A percentile compares a stretch with the other conserved stretches of the same genome.
Evolutionary conservation across 345 rosid species (phyloP).

Genomic region (Bruguiera parviflora): DNA sequence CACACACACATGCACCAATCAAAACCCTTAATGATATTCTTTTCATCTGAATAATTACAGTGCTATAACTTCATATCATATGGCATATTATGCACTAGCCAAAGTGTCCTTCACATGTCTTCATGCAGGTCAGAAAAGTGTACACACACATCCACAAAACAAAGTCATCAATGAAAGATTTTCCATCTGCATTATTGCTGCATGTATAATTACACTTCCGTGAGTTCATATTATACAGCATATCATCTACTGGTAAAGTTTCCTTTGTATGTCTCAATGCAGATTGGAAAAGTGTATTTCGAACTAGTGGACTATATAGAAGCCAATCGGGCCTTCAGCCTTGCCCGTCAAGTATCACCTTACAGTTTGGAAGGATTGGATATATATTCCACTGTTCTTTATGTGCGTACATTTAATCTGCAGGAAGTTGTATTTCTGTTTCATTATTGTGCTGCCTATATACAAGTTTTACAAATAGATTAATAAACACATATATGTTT

Average conservation of each 20-base stretch:
- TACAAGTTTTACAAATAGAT: too few relatives aligned
- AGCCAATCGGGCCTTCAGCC: constrained; percentile 82
- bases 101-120: too few relatives aligned
- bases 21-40: too few relatives aligned
- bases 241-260: background rate
- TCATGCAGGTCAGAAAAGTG: too few relatives aligned
- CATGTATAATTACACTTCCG: background rate
- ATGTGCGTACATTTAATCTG: constrained; percentile 49
- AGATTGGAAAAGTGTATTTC: constrained; percentile 92
- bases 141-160: too few relatives aligned
- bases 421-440: constrained; percentile 1
- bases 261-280: constrained; percentile 18
- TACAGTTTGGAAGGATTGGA: constrained; percentile 97
- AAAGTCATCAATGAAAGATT: background rate
- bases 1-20: too few relatives aligned
- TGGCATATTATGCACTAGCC: too few relatives aligned
- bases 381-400: constrained; percentile 88
- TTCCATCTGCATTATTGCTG: background rate
- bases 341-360: constrained; percentile 75
- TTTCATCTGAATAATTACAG: too few relatives aligned
- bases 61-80: too few relatives aligned
- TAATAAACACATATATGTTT: background rate
- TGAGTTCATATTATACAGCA: background rate
- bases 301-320: constrained; percentile 89
- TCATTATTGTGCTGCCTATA: background rate